A percentile compares a stretch with the other conserved stretches of the same genome.
Conservation (phyloP, 768 basidiomycete species). For the Chlorophyllum brunneum region DNA sequence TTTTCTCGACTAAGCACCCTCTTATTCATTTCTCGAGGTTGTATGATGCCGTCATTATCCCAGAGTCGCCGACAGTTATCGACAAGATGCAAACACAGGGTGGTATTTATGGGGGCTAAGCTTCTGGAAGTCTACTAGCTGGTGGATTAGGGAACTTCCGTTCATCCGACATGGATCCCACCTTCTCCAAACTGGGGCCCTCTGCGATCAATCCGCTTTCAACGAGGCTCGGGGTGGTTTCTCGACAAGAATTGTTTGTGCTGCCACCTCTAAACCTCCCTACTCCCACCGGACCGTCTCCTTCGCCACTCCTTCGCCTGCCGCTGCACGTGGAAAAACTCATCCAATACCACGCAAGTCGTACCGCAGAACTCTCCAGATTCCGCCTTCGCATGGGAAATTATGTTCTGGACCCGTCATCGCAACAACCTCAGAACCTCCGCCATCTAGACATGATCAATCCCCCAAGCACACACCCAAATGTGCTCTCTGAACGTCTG, state of each 20-base stretch:
- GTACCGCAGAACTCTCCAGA: slow-evolving; percentile 73
- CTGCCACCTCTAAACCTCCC: slow-evolving; percentile 47
- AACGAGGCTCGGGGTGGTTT: slow-evolving; percentile 63
- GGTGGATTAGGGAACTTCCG: slow-evolving; percentile 36
- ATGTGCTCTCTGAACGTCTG: slow-evolving; percentile 66
- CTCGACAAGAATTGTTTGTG: slow-evolving; percentile 65
- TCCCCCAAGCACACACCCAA: slow-evolving; percentile 29
- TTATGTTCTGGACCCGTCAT: slow-evolving; percentile 77
- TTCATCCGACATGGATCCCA: slow-evolving; percentile 35
- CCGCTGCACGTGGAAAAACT: slow-evolving; percentile 37
- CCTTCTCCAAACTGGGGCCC: slow-evolving; percentile 31
- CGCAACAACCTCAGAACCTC: slow-evolving; percentile 29
- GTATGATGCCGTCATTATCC: slow-evolving; percentile 29
- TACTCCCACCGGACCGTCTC: slow-evolving; percentile 38
- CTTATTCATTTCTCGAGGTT: slow-evolving; percentile 35
- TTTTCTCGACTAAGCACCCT: slow-evolving; percentile 37
- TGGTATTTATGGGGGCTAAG: slow-evolving; percentile 61
- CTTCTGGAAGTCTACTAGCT: slow-evolving; percentile 54
- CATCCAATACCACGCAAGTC: slow-evolving; percentile 80
- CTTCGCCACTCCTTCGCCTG: too few relatives aligned
- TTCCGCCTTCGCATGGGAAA: slow-evolving; percentile 95
- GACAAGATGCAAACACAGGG: slow-evolving; percentile 36
- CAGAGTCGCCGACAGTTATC: slow-evolving; percentile 27
- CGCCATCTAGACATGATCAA: slow-evolving; percentile 30
- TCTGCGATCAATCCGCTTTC: slow-evolving; percentile 56